A percentile compares a stretch with the other conserved stretches of the same genome.
These are phyloP conservation scores for Aciculosporium take DNA, from an alignment of 2,329 filamentous ascomycete species.

Conservation along the genomic window DNA sequence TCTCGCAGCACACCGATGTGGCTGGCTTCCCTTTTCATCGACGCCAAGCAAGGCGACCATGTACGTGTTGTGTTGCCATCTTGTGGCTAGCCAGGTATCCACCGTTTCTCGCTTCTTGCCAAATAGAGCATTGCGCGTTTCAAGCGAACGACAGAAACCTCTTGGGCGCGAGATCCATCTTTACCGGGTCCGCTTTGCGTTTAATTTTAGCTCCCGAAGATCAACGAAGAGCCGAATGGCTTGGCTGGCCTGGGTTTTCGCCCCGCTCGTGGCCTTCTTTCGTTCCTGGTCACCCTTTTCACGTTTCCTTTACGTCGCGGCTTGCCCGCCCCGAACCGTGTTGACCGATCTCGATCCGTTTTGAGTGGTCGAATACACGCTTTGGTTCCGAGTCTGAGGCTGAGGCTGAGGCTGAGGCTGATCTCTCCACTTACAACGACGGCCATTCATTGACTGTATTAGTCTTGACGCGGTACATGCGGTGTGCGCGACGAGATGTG, in stretches of 20 bases:
- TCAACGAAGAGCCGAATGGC: background rate
- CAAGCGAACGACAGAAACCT: too few species aligned
- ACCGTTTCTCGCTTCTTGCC: too few species aligned
- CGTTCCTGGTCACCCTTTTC: background rate
- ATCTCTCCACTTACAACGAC: background rate
- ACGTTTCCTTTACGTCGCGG: background rate
- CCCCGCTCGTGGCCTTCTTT: background rate
- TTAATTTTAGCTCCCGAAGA: background rate
- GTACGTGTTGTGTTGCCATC: too few species aligned
- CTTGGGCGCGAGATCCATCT: background rate
- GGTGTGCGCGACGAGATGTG: too few species aligned
- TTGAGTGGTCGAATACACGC: background rate
- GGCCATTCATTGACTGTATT: background rate
- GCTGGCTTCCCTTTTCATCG: background rate
- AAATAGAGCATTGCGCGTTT: too few species aligned
- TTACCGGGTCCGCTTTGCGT: background rate
- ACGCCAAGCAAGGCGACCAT: too few species aligned
- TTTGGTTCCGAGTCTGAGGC: background rate
- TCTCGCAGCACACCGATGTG: background rate
- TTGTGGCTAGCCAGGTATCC: too few species aligned
- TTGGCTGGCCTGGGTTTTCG: background rate
- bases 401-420: too few species aligned
- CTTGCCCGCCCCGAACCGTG: background rate
- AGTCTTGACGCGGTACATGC: background rate
- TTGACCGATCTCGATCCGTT: background rate